Evolutionary conservation across 140 eudicot genomes (phyloP).

Genomic region (Bidens hawaiensis): DNA sequence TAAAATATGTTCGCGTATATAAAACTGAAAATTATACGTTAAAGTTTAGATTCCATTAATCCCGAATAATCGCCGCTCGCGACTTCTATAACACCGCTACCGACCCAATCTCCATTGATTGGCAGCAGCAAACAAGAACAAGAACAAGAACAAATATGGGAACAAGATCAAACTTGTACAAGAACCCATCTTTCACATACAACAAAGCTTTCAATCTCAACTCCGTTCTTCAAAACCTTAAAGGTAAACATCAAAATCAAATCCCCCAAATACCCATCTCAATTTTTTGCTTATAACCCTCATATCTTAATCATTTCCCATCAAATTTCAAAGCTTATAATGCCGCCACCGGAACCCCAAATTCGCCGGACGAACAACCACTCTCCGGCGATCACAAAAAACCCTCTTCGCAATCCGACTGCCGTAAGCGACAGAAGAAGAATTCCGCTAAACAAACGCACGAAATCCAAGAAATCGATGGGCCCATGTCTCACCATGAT

Average conservation of each 20-base stretch:
- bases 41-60: too few species aligned
- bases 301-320: not conserved
- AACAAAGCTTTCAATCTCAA: conserved; percentile 64
- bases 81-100: too few species aligned
- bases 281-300: too few species aligned
- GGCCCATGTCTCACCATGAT: conserved; percentile 81
- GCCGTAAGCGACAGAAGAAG: conserved; percentile 39
- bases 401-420: conserved; percentile 23
- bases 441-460: not conserved
- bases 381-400: conserved; percentile 9
- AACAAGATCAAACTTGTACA: conserved; percentile 64
- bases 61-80: too few species aligned
- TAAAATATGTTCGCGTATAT: too few species aligned
- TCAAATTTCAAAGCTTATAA: conserved; percentile 68
- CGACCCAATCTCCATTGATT: not conserved
- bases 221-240: conserved; percentile 64
- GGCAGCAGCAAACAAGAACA: too few species aligned
- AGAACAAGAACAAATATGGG: conserved; percentile 36
- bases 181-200: conserved; percentile 74
- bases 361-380: conserved; percentile 22
- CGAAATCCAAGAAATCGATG: conserved; percentile 31
- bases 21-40: too few species aligned
- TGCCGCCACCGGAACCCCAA: conserved; percentile 50
- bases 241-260: too few species aligned
- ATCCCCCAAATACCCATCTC: too few species aligned